Evolutionary conservation across 805 yeast genomes (phyloP).

Genomic region (Kockiozyma suomiensis): DNA sequence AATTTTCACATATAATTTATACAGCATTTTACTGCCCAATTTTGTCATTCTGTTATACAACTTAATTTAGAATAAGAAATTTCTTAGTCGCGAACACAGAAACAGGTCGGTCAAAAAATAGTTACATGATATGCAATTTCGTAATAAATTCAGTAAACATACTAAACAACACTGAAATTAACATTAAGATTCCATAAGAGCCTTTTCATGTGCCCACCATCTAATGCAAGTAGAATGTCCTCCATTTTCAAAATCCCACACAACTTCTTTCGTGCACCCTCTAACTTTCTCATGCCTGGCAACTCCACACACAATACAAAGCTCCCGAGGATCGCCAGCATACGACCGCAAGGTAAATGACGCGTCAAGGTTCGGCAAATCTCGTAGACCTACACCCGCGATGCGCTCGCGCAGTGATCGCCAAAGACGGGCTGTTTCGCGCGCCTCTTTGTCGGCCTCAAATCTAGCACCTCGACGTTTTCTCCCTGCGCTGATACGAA

Average conservation of each 20-base stretch:
- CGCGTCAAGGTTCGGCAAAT: slow-evolving; percentile 28
- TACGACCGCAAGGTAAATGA: slow-evolving; percentile 17
- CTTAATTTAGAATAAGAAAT: too few relatives aligned
- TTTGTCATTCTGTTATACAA: too few relatives aligned
- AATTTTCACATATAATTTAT: too few relatives aligned
- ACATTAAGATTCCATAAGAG: slow-evolving; percentile 22
- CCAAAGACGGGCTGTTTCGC: slow-evolving; percentile 30
- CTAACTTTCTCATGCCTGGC: slow-evolving; percentile 23
- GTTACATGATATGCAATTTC: background rate
- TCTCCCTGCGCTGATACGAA: slow-evolving; percentile 33
- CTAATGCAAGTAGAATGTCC: slow-evolving; percentile 29
- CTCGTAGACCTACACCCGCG: slow-evolving; percentile 29
- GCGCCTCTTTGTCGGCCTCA: slow-evolving; percentile 33
- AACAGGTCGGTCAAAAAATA: too few relatives aligned
- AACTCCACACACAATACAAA: slow-evolving; percentile 31
- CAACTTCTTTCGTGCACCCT: slow-evolving; percentile 15
- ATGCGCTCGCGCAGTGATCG: slow-evolving; percentile 24
- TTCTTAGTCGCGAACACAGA: too few relatives aligned
- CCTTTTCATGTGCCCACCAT: slow-evolving; percentile 34
- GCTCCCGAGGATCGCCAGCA: slow-evolving; percentile 18
- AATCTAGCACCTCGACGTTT: slow-evolving; percentile 25
- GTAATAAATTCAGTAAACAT: background rate
- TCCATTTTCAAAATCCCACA: slow-evolving; percentile 28
- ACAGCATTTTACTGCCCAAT: too few relatives aligned
- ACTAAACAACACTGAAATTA: too few relatives aligned